Base-by-base conservation (phyloP, 805 yeast genomes). In the Hanseniaspora occidentalis region DNA sequence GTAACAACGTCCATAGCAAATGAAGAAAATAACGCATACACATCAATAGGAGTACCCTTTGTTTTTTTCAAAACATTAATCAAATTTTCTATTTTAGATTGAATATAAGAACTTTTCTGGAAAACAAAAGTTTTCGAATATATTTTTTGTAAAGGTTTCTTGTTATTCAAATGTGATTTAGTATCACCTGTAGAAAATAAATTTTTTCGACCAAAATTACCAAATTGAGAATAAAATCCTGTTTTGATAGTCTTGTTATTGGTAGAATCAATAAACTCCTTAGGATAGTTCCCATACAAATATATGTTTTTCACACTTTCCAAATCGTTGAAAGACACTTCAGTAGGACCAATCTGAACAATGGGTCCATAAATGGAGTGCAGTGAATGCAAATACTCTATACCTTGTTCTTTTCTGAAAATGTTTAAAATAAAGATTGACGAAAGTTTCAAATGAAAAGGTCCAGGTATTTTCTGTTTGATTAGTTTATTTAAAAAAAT, bases 1-100 rank as follows among this genome's bases (percentile, higher is more conserved):
- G 78, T 68, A 1, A 79, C 75, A 3, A 75, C 78, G 49, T 79
- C 86, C 75, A 80, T 72, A 4, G 88, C 86, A 50, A 80, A 62
- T 14, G 77, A 61, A n/a, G 76, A 77, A 64, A 79, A 79, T n/a
- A 80, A 53, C 16, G 72, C 64, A 48, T 73, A 75, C 2, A 73
- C 77, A 38, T 79, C 80, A 31, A 77, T 50, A 24, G 69, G 58
- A 8, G 50, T 35, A 1, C 41, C n/a, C 31, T 16, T 21, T 48
- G 47, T 21, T 11, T 41, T 17, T 36, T 47, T 43, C 17, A 67
- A 46, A 3, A 47, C 44, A 10, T 43, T 27, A 27, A 61, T 45
- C 6, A 61, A 49, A 34, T 57, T 50, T 1, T 49, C 36, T 34
- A 70, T 57, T 25, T 66, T 61, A 3, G 40, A 39, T 36, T 54